Base-by-base conservation (phyloP, 2,329 filamentous ascomycete species). In the Dactylonectria macrodidyma region DNA sequence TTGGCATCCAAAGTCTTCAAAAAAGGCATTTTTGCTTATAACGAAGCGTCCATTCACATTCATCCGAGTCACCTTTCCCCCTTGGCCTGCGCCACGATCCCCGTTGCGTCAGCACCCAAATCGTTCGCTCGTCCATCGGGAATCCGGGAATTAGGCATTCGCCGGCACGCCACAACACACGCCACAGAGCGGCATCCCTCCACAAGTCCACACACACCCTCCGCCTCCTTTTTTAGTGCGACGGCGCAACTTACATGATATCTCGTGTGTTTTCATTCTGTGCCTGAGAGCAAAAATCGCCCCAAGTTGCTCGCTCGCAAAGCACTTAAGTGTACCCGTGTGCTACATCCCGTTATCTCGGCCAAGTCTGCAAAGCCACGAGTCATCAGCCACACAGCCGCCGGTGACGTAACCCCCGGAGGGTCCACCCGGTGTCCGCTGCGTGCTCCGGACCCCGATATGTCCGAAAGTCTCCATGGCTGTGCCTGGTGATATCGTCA, bases 381-480 rank as follows among this genome's bases (percentile, higher is more conserved):
- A n/a, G 5, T 14, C 2, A n/a, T 14, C 41, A 30, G 26, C 26
- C 26, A 30, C 26, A n/a, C 38, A 16, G 11, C 34, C 38, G 11
- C 6, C 38, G 10, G 41, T 44, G 41, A 44, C 41, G 41, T 51
- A 7, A 30, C 26, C 24, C 12, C 48, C 48, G 48, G 48, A 52
- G 30, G n/a, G 26, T 33, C 50, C 50, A 30, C 9, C 50, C 50
- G 50, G 50, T 52, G 30, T 52, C 50, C 26, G 26, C 26, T 30
- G 50, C 50, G 30, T 34, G 50, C 16, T 9, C 51, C 44, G 58
- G 64, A 34, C 52, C 56, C 64, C 59, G 64, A 62, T 62, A 62
- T 66, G 59, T 66, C 64, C 64, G 64, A 66, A 38, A 62, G 22
- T 38, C 58, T 52, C 34, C 38, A 52, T 47, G 52, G 36, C 41